Percentiles rank a stretch among this genome's conserved stretches.
phyloP scores from a whole-genome alignment of 306 rosid genomes.

The Casuarina equisetifolia region DNA sequence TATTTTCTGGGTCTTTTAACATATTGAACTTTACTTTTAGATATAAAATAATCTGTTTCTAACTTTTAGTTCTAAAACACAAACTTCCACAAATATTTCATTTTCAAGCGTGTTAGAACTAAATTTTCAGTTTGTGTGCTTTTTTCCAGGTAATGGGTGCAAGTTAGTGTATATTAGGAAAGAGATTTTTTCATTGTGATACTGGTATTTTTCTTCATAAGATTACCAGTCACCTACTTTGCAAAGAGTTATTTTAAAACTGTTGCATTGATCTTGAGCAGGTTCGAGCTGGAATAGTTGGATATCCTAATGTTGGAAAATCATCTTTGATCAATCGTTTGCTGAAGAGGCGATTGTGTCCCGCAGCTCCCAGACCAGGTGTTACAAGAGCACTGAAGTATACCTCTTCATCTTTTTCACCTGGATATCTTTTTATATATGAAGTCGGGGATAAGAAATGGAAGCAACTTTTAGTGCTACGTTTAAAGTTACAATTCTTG shows the following conservation, averaged over 20 bases:
- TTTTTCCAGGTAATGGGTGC: neutral
- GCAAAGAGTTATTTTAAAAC: constrained; percentile 12
- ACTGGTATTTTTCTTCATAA: constrained; percentile 5
- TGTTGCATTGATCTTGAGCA: constrained; percentile 24
- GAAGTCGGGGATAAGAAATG: constrained; percentile 10
- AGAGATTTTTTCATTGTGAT: neutral
- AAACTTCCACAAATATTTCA: neutral
- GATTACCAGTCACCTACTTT: constrained; percentile 12
- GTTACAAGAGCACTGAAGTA: constrained; percentile 85
- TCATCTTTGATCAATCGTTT: constrained; percentile 88
- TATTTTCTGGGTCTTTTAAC: too few relatives aligned
- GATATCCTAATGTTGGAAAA: constrained; percentile 96
- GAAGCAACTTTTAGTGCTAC: neutral
- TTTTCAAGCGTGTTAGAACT: neutral
- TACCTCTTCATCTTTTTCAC: constrained; percentile 23
- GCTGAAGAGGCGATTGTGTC: constrained; percentile 82
- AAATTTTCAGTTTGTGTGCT: neutral
- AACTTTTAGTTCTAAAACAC: neutral
- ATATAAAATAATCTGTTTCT: neutral
- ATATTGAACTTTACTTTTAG: too few relatives aligned
- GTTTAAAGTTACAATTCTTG: neutral
- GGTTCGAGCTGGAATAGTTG: constrained; percentile 98
- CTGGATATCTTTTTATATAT: constrained; percentile 3
- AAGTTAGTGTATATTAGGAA: neutral
- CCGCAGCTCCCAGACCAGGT: constrained; percentile 98